Conservation (phyloP, 1,284 basidiomycete genomes). For the Rhodotorula sp. region DNA sequence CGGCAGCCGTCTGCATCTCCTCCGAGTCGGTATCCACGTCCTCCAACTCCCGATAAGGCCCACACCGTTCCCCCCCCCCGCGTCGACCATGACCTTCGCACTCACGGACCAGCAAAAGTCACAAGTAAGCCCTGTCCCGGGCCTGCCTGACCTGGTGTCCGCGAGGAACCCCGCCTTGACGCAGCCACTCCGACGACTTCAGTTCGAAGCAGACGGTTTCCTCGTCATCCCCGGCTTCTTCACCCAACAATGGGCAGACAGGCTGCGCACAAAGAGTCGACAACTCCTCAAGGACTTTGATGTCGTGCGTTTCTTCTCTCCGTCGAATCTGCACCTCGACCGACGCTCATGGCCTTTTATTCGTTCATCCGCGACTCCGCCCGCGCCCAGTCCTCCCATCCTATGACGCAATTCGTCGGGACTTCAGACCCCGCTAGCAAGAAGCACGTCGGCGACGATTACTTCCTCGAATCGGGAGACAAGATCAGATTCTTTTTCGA, state of each 20-base stretch:
- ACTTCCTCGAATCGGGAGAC: constrained; percentile 86
- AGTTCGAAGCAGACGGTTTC: constrained; percentile 41
- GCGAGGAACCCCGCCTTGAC: not conserved
- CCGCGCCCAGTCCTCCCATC: constrained; percentile 61
- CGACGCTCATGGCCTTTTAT: not conserved
- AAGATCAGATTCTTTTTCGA: constrained; percentile 89
- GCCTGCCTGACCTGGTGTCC: not conserved
- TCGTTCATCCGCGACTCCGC: not conserved
- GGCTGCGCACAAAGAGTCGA: constrained; percentile 58
- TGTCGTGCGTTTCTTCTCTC: constrained; percentile 45
- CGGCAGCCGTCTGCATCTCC: no score
- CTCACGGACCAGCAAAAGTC: constrained; percentile 24
- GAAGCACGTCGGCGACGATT: constrained; percentile 72
- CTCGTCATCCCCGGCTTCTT: constrained; percentile 69
- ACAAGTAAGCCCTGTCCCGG: constrained; percentile 1
- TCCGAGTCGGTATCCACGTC: no score
- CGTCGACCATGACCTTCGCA: constrained; percentile 9
- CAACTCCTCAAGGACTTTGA: constrained; percentile 70
- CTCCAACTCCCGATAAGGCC: no score
- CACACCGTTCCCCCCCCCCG: no score
- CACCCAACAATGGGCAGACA: constrained; percentile 57
- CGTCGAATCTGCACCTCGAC: no score
- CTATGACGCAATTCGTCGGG: constrained; percentile 84
- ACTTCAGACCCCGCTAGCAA: constrained; percentile 56
- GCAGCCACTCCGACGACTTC: not conserved